Base-by-base conservation (phyloP, 2,329 filamentous ascomycete genomes). In the Xylariaceae sp. region DNA sequence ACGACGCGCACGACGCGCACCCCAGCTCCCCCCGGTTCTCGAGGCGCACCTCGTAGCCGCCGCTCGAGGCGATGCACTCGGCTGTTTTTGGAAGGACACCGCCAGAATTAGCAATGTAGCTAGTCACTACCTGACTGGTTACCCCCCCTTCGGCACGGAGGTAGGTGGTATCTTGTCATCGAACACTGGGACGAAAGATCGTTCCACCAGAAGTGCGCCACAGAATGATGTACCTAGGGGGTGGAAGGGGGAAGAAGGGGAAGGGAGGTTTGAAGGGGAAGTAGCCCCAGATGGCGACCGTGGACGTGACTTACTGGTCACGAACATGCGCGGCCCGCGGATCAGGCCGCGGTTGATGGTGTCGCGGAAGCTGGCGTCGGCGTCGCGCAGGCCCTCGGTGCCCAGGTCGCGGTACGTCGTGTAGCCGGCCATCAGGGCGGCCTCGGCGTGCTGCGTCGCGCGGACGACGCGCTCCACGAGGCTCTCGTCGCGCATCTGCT, bases 351-450 rank as follows among this genome's bases (percentile, higher is more conserved):
- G 65, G 40, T 70, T 70, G 45, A 76, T 64, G 21, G 65, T 63
- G 47, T 76, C 68, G 8, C 72, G 61, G 3, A 76, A 51, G 34
- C 64, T 64, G 24, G 63, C 62, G 47, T 76, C 72, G 18, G 63
- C 63, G 23, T 66, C 63, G 18, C 60, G 56, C 38, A 74, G 59
- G 0, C 63, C 62, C 45, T 76, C 71, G 3, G 68, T 70, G 11
- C 71, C 70, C 1, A 75, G 59, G 47, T 76, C 72, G 27, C 72
- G 60, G 49, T 74, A 75, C 2, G 71, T 75, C 0, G 72, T 79
- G 56, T 70, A 77, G 5, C 74, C 75, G 0, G 73, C 70, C 14
- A 70, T 53, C 8, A 79, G 57, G 2, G 69, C 72, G 0, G 61
- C 59, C 28, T 66, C 67, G 39, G 63, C 64, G 40, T 75, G 67